Conservation (phyloP, 2,329 filamentous ascomycete genomes). For the Rugonectria rugulosa region DNA sequence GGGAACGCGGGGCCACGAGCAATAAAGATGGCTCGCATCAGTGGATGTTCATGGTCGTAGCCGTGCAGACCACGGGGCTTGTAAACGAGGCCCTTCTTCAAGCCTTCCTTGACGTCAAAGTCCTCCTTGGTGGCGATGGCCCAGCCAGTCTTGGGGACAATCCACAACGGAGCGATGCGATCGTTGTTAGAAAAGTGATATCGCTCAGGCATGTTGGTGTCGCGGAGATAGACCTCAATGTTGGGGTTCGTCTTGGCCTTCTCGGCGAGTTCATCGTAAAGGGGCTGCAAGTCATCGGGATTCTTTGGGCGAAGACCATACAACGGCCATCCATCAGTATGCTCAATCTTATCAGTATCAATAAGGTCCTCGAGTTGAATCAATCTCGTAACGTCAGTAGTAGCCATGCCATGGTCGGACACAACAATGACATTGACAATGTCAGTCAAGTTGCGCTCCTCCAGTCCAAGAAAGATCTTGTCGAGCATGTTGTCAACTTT, state of each 20-base stretch:
- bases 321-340: constrained; percentile 93
- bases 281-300: constrained; percentile 66
- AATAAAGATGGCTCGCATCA: constrained; percentile 97
- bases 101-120: constrained; percentile 73
- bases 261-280: constrained; percentile 69
- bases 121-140: constrained; percentile 84
- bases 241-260: constrained; percentile 69
- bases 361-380: constrained; percentile 91
- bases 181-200: constrained; percentile 91
- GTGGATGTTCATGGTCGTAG: constrained; percentile 91
- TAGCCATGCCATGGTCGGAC: constrained; percentile 98
- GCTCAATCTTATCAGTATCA: constrained; percentile 78
- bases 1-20: constrained; percentile 92
- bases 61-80: constrained; percentile 87
- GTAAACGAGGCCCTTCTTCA: constrained; percentile 72
- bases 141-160: constrained; percentile 92
- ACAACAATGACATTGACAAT: constrained; percentile 97
- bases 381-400: constrained; percentile 80
- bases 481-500: constrained; percentile 86
- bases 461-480: constrained; percentile 76
- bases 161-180: constrained; percentile 94
- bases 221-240: constrained; percentile 86
- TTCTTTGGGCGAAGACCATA: constrained; percentile 86
- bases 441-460: constrained; percentile 81
- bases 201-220: constrained; percentile 86